Percentiles rank a stretch among this genome's conserved stretches.
Conservation (phyloP, 768 basidiomycete species). For the Boletus sp. region DNA sequence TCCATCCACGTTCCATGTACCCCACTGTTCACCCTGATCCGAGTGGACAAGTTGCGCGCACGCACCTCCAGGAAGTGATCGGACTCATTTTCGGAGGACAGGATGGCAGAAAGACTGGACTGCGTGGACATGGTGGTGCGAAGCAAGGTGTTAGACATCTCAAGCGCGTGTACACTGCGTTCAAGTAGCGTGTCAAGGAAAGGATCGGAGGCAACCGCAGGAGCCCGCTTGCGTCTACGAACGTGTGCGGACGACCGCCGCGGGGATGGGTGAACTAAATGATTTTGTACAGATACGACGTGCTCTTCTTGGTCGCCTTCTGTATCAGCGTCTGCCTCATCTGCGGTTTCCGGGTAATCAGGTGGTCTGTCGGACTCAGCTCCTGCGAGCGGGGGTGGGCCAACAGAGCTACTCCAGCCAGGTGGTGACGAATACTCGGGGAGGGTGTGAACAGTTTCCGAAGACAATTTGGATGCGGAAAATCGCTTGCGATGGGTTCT, state of each 20-base stretch:
- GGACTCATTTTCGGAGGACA: conserved; percentile 45
- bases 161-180: conserved; percentile 80
- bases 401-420: conserved; percentile 17
- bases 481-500: conserved; percentile 54
- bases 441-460: conserved; percentile 63
- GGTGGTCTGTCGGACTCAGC: conserved; percentile 61
- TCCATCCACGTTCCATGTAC: conserved; percentile 60
- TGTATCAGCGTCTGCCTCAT: conserved; percentile 74
- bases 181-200: conserved; percentile 77
- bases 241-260: conserved; percentile 26
- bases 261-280: conserved; percentile 34
- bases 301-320: conserved; percentile 35
- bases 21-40: conserved; percentile 46
- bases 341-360: conserved; percentile 74
- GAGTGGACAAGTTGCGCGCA: conserved; percentile 51
- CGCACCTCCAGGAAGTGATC: conserved; percentile 49
- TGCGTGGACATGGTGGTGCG: conserved; percentile 76
- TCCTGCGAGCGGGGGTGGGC: conserved; percentile 24
- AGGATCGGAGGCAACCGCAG: conserved; percentile 41
- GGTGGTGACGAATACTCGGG: conserved; percentile 58
- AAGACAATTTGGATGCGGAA: conserved; percentile 58
- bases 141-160: conserved; percentile 79
- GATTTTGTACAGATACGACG: conserved; percentile 23
- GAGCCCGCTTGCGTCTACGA: conserved; percentile 30
- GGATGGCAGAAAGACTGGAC: conserved; percentile 48